Evolutionary conservation across 2,329 filamentous ascomycete species (phyloP).

Genomic region (Penicillium sp.): DNA sequence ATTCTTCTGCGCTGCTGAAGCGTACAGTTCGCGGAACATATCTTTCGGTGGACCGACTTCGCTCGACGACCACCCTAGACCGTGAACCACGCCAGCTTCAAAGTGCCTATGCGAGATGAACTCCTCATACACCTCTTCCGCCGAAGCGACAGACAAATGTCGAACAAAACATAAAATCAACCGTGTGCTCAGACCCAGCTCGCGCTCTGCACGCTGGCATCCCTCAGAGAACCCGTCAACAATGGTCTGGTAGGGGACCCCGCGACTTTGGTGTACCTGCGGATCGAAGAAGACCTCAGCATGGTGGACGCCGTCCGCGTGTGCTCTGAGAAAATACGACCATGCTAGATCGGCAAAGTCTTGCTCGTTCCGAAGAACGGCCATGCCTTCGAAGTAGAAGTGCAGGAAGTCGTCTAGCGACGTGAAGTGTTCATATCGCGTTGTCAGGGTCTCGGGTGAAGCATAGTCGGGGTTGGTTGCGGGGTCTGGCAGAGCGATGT

Average conservation of each 20-base stretch:
- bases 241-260: constrained; percentile 58
- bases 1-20: constrained; percentile 47
- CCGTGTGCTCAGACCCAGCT: constrained; percentile 60
- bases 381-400: constrained; percentile 74
- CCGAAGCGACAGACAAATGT: constrained; percentile 59
- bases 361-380: constrained; percentile 56
- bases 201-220: constrained; percentile 53
- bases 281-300: constrained; percentile 78
- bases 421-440: constrained; percentile 61
- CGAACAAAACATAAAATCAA: constrained; percentile 68
- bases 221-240: constrained; percentile 59
- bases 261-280: constrained; percentile 63
- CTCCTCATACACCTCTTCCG: constrained; percentile 39
- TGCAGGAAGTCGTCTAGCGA: constrained; percentile 71
- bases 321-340: constrained; percentile 62
- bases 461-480: constrained; percentile 56
- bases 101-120: constrained; percentile 40
- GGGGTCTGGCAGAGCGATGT: constrained; percentile 53
- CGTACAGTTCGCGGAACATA: constrained; percentile 58
- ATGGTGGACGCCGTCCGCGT: constrained; percentile 61
- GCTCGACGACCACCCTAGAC: constrained; percentile 63
- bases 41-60: constrained; percentile 51
- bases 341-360: constrained; percentile 70
- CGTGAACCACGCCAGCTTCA: constrained; percentile 50
- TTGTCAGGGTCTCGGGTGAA: constrained; percentile 53